Evolutionary conservation across 768 basidiomycete species (phyloP).

Genomic region (Rhizopogon rudus): DNA sequence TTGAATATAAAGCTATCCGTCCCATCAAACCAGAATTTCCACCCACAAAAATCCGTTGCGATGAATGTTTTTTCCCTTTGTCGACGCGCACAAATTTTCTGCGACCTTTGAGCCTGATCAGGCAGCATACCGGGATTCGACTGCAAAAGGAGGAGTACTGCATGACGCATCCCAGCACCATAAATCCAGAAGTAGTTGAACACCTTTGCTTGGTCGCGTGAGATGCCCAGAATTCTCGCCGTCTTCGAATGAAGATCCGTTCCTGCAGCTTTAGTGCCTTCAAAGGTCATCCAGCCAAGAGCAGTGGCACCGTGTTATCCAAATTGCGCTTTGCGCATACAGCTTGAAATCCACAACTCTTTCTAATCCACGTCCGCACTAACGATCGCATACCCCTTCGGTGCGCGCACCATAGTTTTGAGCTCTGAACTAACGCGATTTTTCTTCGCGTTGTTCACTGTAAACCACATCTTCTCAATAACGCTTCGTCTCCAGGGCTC

Average conservation of each 20-base stretch:
- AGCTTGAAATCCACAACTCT: conserved; percentile 99
- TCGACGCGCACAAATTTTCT: conserved; percentile 80
- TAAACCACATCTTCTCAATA: conserved; percentile 41
- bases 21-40: conserved; percentile 94
- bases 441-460: conserved; percentile 95
- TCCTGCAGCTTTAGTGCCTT: conserved; percentile 91
- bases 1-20: conserved; percentile 45
- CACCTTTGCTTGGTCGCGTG: conserved; percentile 92
- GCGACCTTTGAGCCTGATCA: conserved; percentile 78
- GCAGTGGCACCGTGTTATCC: conserved; percentile 95
- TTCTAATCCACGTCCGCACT: conserved; percentile 99
- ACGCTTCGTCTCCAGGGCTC: conserved; percentile 31
- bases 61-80: conserved; percentile 87
- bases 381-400: conserved; percentile 88
- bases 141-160: conserved; percentile 80
- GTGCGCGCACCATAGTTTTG: conserved; percentile 78
- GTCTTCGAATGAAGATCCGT: conserved; percentile 98
- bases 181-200: conserved; percentile 99
- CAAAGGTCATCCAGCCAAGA: conserved; percentile 99
- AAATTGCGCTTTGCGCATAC: conserved; percentile 98
- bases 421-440: conserved; percentile 44
- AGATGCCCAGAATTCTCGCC: conserved; percentile 86
- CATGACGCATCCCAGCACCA: conserved; percentile 96
- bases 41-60: conserved; percentile 62
- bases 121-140: conserved; percentile 72